Conservation (phyloP, 768 basidiomycete species). For the Saitozyma podzolica region DNA sequence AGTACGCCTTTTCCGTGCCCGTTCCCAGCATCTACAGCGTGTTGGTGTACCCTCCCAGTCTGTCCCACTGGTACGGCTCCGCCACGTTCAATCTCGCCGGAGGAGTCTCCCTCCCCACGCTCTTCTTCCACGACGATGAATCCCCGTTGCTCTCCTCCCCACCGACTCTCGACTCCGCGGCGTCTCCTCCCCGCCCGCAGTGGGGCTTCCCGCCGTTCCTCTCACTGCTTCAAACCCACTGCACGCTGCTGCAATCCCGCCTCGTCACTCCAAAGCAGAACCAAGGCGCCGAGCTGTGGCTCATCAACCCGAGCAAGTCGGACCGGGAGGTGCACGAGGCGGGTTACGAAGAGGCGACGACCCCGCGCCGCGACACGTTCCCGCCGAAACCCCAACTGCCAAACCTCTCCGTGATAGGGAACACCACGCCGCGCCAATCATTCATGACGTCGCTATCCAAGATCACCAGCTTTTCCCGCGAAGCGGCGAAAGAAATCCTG, state of each 20-base stretch:
- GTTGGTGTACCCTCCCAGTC: conserved; percentile 65
- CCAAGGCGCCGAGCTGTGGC: conserved; percentile 73
- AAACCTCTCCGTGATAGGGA: conserved; percentile 17
- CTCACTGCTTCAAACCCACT: conserved; percentile 70
- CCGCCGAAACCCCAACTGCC: conserved; percentile 43
- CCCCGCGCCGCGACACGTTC: neutral
- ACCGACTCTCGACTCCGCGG: conserved; percentile 6
- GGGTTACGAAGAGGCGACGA: conserved; percentile 33
- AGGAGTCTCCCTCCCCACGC: conserved; percentile 70
- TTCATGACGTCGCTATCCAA: conserved; percentile 92
- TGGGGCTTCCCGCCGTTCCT: conserved; percentile 91
- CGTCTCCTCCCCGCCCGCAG: conserved; percentile 25
- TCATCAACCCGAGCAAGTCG: conserved; percentile 87
- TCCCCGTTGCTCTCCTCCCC: conserved; percentile 57
- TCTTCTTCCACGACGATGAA: conserved; percentile 97
- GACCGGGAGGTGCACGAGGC: conserved; percentile 89
- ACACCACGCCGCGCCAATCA: conserved; percentile 50
- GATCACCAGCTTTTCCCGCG: conserved; percentile 86
- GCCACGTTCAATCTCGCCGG: conserved; percentile 65
- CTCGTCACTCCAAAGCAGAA: conserved; percentile 52
- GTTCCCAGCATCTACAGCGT: conserved; percentile 85
- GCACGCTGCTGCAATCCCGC: conserved; percentile 78
- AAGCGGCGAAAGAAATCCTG: conserved; percentile 90
- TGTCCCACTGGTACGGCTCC: conserved; percentile 40
- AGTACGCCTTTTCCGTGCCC: conserved; percentile 94